Base-by-base conservation (phyloP, 495 filamentous ascomycete genomes). In the Xylaria telfairii region DNA sequence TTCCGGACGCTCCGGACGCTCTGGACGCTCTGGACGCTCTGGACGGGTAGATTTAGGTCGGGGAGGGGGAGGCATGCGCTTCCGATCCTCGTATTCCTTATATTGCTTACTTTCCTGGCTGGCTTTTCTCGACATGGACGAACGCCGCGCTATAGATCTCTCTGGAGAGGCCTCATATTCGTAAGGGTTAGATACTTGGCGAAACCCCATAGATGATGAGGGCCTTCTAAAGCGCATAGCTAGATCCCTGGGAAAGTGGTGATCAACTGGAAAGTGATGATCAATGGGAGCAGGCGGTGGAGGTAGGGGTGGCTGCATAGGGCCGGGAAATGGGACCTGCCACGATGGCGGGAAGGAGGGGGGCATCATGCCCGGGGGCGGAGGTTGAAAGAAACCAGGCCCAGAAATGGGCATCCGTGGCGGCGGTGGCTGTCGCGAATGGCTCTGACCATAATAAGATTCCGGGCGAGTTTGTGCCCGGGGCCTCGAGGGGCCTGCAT, bases 161-260 rank as follows among this genome's bases (percentile, higher is more conserved):
- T 69, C 72, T 67, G 80, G 65, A 54, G 77, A 17, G 24, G 59
- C 51, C 26, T 80, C 76, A 59, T 78, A 78, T 2, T 81, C 80
- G 8, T 80, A 73, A 1, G 76, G 63, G 13, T 72, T 79, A 9
- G 77, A 73, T 12, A 77, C 71, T 21, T 72, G 74, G 28, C 80
- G 79, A 56, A 78, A 80, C 34, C 81, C 82, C 74, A 85, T 82
- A 4, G 84, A 78, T 3, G 84, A 85, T 42, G 78, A 76, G 3
- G 83, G 84, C 39, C 83, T 76, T 42, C 69, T 69, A 54, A 80
- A 77, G 7, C 75, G 74, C 59, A 84, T 81, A 26, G 82, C 80
- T 37, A 76, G 64, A 57, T 77, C 75, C 26, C 76, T 73, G 21
- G 49, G 42, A 49, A 41, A 71, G 41, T 79, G 74, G 28, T 83